Evolutionary conservation across 352 stramenopile species (phyloP).

Genomic region (Pythium phragmitis): DNA sequence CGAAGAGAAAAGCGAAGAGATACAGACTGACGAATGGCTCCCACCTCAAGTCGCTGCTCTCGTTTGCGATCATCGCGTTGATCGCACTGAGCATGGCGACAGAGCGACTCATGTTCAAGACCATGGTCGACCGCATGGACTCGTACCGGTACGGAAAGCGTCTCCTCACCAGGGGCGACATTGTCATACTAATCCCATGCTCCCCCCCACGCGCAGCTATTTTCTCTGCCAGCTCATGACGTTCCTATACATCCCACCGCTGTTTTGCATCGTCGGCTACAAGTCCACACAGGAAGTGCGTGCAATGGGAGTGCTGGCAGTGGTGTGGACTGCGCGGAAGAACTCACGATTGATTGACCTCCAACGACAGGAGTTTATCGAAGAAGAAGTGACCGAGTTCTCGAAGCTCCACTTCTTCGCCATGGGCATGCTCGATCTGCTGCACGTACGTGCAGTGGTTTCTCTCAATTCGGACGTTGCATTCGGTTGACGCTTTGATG

Average conservation of each 20-base stretch:
- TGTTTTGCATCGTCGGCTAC: constrained; percentile 88
- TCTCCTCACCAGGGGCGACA: background rate
- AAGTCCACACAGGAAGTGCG: constrained; percentile 74
- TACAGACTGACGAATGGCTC: background rate
- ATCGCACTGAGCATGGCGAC: constrained; percentile 77
- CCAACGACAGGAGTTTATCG: constrained; percentile 62
- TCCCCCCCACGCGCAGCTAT: constrained; percentile 36
- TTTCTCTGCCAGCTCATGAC: constrained; percentile 87
- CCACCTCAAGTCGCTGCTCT: constrained; percentile 63
- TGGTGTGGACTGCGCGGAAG: background rate
- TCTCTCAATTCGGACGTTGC: too few species aligned
- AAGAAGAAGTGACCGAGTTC: constrained; percentile 85
- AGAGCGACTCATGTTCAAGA: constrained; percentile 86
- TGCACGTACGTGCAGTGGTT: constrained; percentile 47
- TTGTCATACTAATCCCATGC: too few species aligned
- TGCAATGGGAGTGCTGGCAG: background rate
- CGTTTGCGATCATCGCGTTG: constrained; percentile 66
- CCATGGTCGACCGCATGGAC: constrained; percentile 89
- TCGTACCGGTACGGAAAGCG: constrained; percentile 64
- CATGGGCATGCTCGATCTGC: constrained; percentile 82
- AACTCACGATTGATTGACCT: constrained; percentile 9
- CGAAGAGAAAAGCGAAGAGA: background rate
- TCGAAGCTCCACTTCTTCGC: constrained; percentile 86
- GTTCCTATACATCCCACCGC: constrained; percentile 85
- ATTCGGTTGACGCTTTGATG: too few species aligned